Base-by-base conservation (phyloP, 2,329 filamentous ascomycete genomes). In the Scedosporium boydii region DNA sequence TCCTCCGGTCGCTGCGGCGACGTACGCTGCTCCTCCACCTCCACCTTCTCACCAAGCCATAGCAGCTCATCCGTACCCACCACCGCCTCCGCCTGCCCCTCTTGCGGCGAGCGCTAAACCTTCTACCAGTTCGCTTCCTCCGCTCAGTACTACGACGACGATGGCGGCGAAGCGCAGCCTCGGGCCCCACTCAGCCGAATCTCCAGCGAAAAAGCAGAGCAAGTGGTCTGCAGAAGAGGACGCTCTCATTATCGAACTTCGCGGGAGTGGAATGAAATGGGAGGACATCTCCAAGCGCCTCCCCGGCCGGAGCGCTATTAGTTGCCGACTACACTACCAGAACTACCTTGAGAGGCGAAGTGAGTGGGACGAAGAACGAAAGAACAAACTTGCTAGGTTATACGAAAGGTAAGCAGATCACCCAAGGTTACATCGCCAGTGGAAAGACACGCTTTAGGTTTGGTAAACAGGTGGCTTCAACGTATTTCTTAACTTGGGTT, bases 171-270 rank as follows among this genome's bases (percentile, higher is more conserved):
- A 79, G 73, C 80, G 79, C 72, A 79, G 72, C 68, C 80, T 83
- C 79, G 75, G 79, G 65, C 73, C 82, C 38, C 82, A 87, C 70
- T 76, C 78, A 16, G 72, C 79, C 38, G 83, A 87, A 68, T 89
- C 87, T 44, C 91, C 90, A 21, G 90, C 91, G 41, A 96, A 95
- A 79, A 96, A 93, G 77, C 92, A 97, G 75, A 96, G 91, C 72
- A 98, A 98, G 76, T 98, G 95, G 95, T 96, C 91, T 4, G 82
- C 89, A 0, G 91, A 97, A 65, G 93, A 98, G 74, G 92, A 98
- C 74, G 86, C 89, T n/a, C 79, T 95, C 58, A 96, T 96, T 69
- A 96, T 97, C 69, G 90, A 96, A 73, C 83, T 98, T 65, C 86
- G 93, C 63, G 91, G 91, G 44, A 87, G 87, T 68, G 90, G 91